These are phyloP conservation scores for Leccinum ponderosum DNA, from an alignment of 1,284 basidiomycete genomes.

Conservation along the genomic window DNA sequence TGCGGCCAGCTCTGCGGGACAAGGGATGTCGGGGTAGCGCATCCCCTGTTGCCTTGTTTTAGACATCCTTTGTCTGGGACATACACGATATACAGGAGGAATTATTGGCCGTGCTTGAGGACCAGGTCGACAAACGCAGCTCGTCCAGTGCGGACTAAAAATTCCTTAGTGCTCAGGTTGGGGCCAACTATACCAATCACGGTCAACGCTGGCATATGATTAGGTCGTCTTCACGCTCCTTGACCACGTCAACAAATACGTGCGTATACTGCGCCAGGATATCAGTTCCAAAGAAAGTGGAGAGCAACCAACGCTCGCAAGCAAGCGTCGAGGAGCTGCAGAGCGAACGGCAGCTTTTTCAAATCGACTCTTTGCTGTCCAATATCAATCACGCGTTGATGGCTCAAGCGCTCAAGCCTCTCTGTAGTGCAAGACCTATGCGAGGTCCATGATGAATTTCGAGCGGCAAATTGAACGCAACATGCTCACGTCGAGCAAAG, in stretches of 20 bases:
- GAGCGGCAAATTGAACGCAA: slow-evolving; percentile 72
- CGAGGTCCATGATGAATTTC: slow-evolving; percentile 93
- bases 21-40: slow-evolving; percentile 90
- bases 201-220: slow-evolving; percentile 1
- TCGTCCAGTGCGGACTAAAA: slow-evolving; percentile 73
- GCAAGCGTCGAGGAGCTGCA: slow-evolving; percentile 36
- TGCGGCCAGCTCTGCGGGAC: slow-evolving; percentile 78
- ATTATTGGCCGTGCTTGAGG: slow-evolving; percentile 80
- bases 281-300: slow-evolving; percentile 48
- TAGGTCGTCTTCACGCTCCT: slow-evolving; percentile 93
- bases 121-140: slow-evolving; percentile 74
- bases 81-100: slow-evolving; percentile 73
- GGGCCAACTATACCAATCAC: slow-evolving; percentile 5
- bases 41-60: slow-evolving; percentile 88
- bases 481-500: slow-evolving; percentile 35
- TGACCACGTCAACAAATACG: slow-evolving; percentile 94
- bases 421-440: slow-evolving; percentile 92
- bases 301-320: slow-evolving; percentile 49
- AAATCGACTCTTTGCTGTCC: slow-evolving; percentile 78
- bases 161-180: slow-evolving; percentile 85
- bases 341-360: slow-evolving; percentile 58
- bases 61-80: slow-evolving; percentile 82
- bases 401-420: slow-evolving; percentile 75
- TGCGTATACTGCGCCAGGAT: slow-evolving; percentile 67
- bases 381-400: slow-evolving; percentile 88